Base-by-base conservation (phyloP, 371 early-diverging fungal genomes). In the Nematocida minor region DNA sequence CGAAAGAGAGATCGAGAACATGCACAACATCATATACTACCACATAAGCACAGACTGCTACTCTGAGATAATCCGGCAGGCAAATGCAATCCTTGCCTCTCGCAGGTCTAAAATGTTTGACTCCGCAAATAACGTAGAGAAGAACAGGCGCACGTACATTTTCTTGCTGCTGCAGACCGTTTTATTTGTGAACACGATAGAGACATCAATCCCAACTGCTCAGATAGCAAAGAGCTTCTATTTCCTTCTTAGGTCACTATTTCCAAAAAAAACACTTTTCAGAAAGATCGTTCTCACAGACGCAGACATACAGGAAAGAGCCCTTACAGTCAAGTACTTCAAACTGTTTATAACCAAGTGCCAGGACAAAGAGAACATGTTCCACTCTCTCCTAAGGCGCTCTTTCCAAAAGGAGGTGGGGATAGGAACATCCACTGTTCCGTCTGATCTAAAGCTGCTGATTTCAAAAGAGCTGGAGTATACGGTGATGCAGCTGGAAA, bases 151-250 rank as follows among this genome's bases (percentile, higher is more conserved):
- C 25, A 41, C 14, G 22, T 63, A 34, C 18, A 11, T 48, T 25
- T 63, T 74, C 22, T 29, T 64, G 14, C 66, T 74, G 4, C 55
- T 74, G n/a, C 77, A 74, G 40, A 74, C 53, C 18, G 66, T 55
- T 0, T 53, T 42, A 0, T 74, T 74, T 41, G 40, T 74, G n/a
- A 48, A 47, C 63, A 36, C 44, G 22, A 47, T 64, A 4, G 25
- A 64, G 31, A 44, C 60, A 38, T 18, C 63, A 11, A 44, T 32
- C 0, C 77, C 77, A 6, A 46, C 77, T 31, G 63, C 77, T 1
- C 34, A 60, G 11, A 44, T 74, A 29, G 42, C 77, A 2, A 74
- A 74, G 36, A 74, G 77, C 55, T 74, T 74, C 63, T 64, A 74
- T 34, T 74, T 74, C 34, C 77, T 74, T 7, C 49, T 74, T 11